A percentile compares a stretch with the other conserved stretches of the same genome.
Conservation (phyloP, 352 stramenopile genomes). For the Phytophthora pseudosyringae region DNA sequence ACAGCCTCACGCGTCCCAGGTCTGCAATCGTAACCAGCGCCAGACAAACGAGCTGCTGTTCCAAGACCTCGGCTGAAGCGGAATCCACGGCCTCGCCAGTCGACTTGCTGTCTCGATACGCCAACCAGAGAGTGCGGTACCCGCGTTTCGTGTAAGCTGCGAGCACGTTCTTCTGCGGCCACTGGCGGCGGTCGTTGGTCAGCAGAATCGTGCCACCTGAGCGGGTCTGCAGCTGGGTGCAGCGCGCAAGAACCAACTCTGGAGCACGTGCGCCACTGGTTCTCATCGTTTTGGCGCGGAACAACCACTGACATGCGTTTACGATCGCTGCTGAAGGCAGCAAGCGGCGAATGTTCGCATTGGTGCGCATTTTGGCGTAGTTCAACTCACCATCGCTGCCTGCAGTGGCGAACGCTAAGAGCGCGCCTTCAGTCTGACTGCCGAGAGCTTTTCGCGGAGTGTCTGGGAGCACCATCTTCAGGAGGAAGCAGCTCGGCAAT, state of each 20-base stretch:
- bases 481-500: conserved; percentile 72
- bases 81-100: conserved; percentile 18
- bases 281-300: conserved; percentile 23
- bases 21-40: conserved; percentile 94
- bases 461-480: conserved; percentile 18
- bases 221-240: conserved; percentile 30
- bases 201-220: conserved; percentile 16
- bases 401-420: conserved; percentile 45
- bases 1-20: conserved; percentile 91
- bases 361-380: conserved; percentile 38
- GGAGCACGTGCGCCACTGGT: conserved; percentile 44
- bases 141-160: conserved; percentile 64
- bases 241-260: conserved; percentile 62
- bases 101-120: conserved; percentile 44
- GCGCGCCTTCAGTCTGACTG: conserved; percentile 56
- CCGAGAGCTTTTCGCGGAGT: conserved; percentile 39
- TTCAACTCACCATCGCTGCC: conserved; percentile 29
- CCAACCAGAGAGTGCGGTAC: conserved; percentile 82
- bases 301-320: conserved; percentile 96
- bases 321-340: conserved; percentile 91
- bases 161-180: conserved; percentile 51
- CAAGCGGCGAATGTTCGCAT: conserved; percentile 36
- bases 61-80: conserved; percentile 34
- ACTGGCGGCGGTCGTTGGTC: conserved; percentile 12
- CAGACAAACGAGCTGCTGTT: conserved; percentile 50